These are phyloP conservation scores for Diaporthe amygdali DNA, from an alignment of 2,329 filamentous ascomycete species.

Conservation along the genomic window DNA sequence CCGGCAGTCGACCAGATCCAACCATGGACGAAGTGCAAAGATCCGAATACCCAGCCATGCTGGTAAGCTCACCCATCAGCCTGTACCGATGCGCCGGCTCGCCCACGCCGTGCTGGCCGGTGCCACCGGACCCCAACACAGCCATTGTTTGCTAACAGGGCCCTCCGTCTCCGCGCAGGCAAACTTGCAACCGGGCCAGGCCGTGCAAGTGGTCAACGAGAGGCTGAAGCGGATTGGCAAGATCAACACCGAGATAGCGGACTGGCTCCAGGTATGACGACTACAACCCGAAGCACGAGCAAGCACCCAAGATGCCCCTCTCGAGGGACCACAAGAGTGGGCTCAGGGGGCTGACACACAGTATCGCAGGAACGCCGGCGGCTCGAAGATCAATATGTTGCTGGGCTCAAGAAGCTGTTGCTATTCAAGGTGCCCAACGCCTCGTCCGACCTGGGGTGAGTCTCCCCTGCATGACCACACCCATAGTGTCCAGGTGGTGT, in stretches of 20 bases:
- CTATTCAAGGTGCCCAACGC: conserved; percentile 76
- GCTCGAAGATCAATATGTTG: conserved; percentile 88
- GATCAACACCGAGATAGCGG: conserved; percentile 89
- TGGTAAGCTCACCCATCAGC: conserved; percentile 66
- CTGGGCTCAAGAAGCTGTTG: conserved; percentile 80
- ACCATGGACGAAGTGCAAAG: conserved; percentile 80
- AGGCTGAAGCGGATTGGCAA: conserved; percentile 86
- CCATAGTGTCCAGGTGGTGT: not conserved
- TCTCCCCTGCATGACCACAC: conserved; percentile 27
- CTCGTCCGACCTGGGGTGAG: conserved; percentile 85
- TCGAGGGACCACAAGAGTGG: not conserved
- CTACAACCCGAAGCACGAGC: conserved; percentile 19
- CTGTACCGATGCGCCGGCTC: conserved; percentile 17
- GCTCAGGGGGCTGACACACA: conserved; percentile 27
- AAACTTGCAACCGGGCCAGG: conserved; percentile 80
- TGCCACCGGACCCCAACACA: not conserved
- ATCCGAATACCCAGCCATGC: conserved; percentile 90
- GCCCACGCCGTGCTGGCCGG: conserved; percentile 1
- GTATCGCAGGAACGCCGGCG: conserved; percentile 80
- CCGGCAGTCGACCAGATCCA: conserved; percentile 17
- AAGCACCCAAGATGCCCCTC: not conserved
- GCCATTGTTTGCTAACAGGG: conserved; percentile 24
- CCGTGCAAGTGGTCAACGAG: conserved; percentile 81
- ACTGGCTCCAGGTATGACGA: conserved; percentile 86
- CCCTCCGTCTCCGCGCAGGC: conserved; percentile 58